phyloP scores from a whole-genome alignment of 805 yeast genomes.

The Candida saitoana region DNA sequence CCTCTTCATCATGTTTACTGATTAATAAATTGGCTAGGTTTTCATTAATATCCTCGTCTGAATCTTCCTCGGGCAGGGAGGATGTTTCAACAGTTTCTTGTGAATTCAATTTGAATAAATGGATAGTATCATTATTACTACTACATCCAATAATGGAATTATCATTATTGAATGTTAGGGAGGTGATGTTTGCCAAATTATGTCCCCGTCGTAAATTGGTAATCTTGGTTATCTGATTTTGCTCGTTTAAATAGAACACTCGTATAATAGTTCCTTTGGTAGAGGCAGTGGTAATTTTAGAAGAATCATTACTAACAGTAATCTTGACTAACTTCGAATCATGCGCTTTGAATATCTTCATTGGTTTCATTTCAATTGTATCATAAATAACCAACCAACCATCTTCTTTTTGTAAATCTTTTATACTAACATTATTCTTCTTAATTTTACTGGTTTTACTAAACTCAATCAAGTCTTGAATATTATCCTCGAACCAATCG shows the following conservation, averaged over 20 bases:
- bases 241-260: constrained; percentile 22
- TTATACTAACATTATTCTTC: constrained; percentile 18
- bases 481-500: constrained; percentile 9
- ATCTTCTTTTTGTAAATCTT: constrained; percentile 22
- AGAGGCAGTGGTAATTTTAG: constrained; percentile 38
- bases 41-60: constrained; percentile 34
- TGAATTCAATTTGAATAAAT: constrained; percentile 27
- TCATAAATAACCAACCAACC: constrained; percentile 43
- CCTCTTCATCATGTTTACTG: constrained; percentile 16
- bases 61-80: constrained; percentile 6
- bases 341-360: constrained; percentile 37
- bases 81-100: constrained; percentile 1
- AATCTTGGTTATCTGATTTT: constrained; percentile 20
- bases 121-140: constrained; percentile 39
- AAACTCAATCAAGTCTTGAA: constrained; percentile 21
- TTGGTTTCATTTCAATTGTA: constrained; percentile 28
- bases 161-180: constrained; percentile 32
- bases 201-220: constrained; percentile 40
- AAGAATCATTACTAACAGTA: constrained; percentile 22
- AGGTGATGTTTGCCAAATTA: constrained; percentile 29
- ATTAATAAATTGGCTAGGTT: constrained; percentile 37
- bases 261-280: constrained; percentile 41
- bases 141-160: constrained; percentile 35
- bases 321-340: constrained; percentile 32
- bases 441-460: constrained; percentile 18